Base-by-base conservation (phyloP, 2,329 filamentous ascomycete species). In the Botrytis fragariae region DNA sequence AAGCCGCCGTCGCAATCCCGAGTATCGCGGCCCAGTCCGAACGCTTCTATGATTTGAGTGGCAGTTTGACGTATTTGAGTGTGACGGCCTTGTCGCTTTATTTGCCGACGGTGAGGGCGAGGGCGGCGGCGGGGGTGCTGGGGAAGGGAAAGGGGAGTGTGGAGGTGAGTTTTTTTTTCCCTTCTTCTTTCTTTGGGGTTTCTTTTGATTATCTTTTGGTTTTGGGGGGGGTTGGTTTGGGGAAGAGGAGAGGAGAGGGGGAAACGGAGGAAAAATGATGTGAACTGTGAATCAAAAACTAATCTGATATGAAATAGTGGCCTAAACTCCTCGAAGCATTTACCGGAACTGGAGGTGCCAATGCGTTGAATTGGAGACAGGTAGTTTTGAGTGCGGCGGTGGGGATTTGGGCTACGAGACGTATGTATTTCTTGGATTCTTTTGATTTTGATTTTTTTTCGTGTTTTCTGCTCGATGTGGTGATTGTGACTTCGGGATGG, bases 41-140 rank as follows among this genome's bases (percentile, higher is more conserved):
- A 79, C 86, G 88, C 54, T 91, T 91, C 84, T 93, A 91, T 80
- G 91, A 93, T 79, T 81, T 91, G 79, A 82, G 54, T 84, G 64
- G 64, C 0, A 68, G 64, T 9, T 16, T 68, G 64, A 68, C 64
- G 0, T 68, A 57, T 42, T 32, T 68, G 64, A 37, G 64, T 12
- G 64, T 68, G 0, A n/a, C 54, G 35, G 64, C 45, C 0, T n/a
- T 67, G 25, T 39, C 45, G 18, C 20, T 67, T 25, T 32, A 12
- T 10, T 67, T 67, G 45, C 64, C 64, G 1, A 48, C 22, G 2
- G 45, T 29, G 22, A 67, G 64, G 64, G 64, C n/a, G 64, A 20
- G 64, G 32, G 64, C 7, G 1, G 45, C 7, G 14, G 12, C 4
- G 45, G 32, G 22, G 1, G n/a, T 14, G n/a, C 0, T 7, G 16